Evolutionary conservation across 1,284 basidiomycete genomes (phyloP).

Genomic region (Ganoderma resinaceum): DNA sequence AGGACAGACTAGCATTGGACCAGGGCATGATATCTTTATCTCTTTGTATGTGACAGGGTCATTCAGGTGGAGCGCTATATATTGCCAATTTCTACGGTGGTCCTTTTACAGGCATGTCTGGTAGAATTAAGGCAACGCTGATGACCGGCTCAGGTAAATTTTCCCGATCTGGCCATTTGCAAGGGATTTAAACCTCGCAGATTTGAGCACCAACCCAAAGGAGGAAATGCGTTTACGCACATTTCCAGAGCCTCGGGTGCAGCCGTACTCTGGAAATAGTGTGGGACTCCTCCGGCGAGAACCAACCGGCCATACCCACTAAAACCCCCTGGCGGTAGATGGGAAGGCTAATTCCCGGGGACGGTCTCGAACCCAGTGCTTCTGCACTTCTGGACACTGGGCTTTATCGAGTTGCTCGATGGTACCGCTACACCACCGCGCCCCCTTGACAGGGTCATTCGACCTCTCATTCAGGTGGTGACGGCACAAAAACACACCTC

Average conservation of each 20-base stretch:
- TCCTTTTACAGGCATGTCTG: no score
- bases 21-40: slow-evolving; percentile 9
- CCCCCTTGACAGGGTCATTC: no score
- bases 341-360: no score
- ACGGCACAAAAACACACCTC: no score
- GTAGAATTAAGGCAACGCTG: background rate
- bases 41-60: background rate
- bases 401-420: no score
- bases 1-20: slow-evolving; percentile 10
- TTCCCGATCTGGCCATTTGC: background rate
- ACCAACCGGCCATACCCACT: no score
- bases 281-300: slow-evolving; percentile 15
- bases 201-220: slow-evolving; percentile 8
- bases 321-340: no score
- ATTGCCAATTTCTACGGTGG: no score
- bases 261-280: slow-evolving; percentile 18
- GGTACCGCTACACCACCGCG: no score
- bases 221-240: slow-evolving; percentile 15
- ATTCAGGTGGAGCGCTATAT: background rate
- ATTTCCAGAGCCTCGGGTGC: slow-evolving; percentile 12
- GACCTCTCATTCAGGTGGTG: no score
- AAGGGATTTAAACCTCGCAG: slow-evolving; percentile 8
- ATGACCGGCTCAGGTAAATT: background rate
- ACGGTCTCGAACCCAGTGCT: no score
- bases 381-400: no score